These are phyloP conservation scores for Calocybe gambosa DNA, from an alignment of 1,284 basidiomycete genomes.

Conservation along the genomic window DNA sequence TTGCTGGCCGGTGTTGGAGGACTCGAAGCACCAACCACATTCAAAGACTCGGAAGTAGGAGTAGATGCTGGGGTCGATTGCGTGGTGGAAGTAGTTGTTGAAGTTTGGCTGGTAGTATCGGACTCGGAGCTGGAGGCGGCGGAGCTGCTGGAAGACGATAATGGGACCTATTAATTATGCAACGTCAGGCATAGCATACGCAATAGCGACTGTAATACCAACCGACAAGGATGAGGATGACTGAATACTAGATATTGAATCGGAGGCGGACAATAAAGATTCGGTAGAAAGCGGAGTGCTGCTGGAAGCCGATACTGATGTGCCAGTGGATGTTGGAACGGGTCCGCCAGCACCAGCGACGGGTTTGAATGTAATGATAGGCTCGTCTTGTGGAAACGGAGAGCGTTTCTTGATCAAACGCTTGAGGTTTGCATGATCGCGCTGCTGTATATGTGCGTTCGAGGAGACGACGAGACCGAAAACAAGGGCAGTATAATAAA, in stretches of 20 bases:
- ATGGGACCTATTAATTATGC: conserved; percentile 8
- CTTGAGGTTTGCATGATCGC: conserved; percentile 52
- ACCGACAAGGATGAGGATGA: conserved; percentile 11
- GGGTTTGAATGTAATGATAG: conserved; percentile 9
- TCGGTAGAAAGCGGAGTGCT: conserved; percentile 21
- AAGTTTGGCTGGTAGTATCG: conserved; percentile 6
- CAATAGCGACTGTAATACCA: conserved; percentile 1
- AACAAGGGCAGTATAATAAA: conserved; percentile 54
- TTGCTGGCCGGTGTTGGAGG: conserved; percentile 19
- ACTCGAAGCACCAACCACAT: conserved; percentile 14
- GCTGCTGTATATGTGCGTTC: conserved; percentile 29
- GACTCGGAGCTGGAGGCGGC: conserved; percentile 6
- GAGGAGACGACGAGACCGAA: conserved; percentile 35
- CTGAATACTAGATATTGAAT: conserved; percentile 6
- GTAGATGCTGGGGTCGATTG: conserved; percentile 13
- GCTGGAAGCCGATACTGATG: conserved; percentile 18
- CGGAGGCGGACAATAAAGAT: conserved; percentile 8
- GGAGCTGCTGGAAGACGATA: conserved; percentile 7
- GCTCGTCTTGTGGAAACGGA: conserved; percentile 20
- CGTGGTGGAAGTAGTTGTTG: conserved; percentile 10
- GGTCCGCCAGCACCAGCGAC: conserved; percentile 22
- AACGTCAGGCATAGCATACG: background rate
- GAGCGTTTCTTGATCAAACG: conserved; percentile 66
- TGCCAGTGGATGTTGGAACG: conserved; percentile 11
- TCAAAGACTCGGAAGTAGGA: conserved; percentile 15